Evolutionary conservation across 139 green algal genomes (phyloP), one percentile per base, ranked within the genome.

Genomic region (Ettlia oleoabundans): DNA sequence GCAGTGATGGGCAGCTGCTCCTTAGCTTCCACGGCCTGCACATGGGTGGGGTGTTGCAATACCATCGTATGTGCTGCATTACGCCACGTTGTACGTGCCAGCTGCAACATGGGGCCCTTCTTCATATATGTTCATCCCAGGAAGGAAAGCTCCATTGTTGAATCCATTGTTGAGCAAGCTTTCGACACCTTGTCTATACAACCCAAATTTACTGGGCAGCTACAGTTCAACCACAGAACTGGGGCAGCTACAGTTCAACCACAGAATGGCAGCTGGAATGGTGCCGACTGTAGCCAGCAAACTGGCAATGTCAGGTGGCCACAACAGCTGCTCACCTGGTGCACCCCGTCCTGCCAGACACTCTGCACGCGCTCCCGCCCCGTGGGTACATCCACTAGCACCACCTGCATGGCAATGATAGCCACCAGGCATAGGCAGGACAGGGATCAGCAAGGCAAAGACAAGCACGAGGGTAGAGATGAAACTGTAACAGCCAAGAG

Each of bases 1-100:
- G 64, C 32, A 53, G 83, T 76, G 19, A 92, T 76, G 24, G 76
- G 33, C 38, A 95, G 5, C 0, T 78, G 68, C 55, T 96, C 86
- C 80, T 97, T 95, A 9, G 92, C 92, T 84, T 97, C 93, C 10
- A 96, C 66, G 4, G 93, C 84, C 87, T 90, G 83, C 58, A 10
- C 32, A 47, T 1, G 7, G 42, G 51, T 28, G 18, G 66, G 26
- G 71, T 19, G n/a, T 6, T 32, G 3, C 4, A 1, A 3, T 52
- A 8, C 3, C 28, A 35, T 9, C 15, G 61, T n/a, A n/a, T n/a
- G n/a, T n/a, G n/a, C n/a, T n/a, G n/a, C n/a, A n/a, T n/a, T n/a
- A n/a, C n/a, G n/a, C n/a, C n/a, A n/a, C n/a, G n/a, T n/a, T n/a
- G n/a, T n/a, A n/a, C n/a, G n/a, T n/a, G n/a, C n/a, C n/a, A n/a